Evolutionary conservation across 2,329 filamentous ascomycete species (phyloP), one percentile per base, ranked within the genome.

Genomic region (Falciphora oryzae): DNA sequence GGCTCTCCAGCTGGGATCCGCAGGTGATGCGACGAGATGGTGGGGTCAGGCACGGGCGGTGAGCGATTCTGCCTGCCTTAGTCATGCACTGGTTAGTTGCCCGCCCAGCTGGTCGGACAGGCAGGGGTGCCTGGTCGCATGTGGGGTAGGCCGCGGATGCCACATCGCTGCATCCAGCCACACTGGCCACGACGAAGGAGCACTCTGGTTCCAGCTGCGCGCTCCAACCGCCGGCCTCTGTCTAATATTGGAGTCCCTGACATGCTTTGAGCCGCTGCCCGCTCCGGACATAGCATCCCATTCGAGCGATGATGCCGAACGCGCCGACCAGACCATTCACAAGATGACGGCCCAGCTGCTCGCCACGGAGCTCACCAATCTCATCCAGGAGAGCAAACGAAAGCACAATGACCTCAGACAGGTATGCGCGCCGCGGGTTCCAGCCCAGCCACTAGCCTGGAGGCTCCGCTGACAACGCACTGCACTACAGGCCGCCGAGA

Each of bases 361-460:
- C 72, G 88, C 89, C 73, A 89, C 91, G 65, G 93, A 97, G 84
- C 86, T 97, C 75, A 86, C 89, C 73, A 96, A 92, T 79, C 86
- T 97, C 75, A 89, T 97, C 72, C 92, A 96, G 77, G 95, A 99
- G 81, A 95, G 93, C 75, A 98, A 96, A 79, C 87, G 94, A 72
- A 98, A 96, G 78, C 90, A 97, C 76, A 87, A 90, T 70, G 95
- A 98, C 72, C 83, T 99, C 63, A 88, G 91, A 80, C 91, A 90
- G 83, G 90, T 89, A 78, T 71, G 83, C 76, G 65, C 1, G 11
- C 16, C 31, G 58, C 29, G 13, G 60, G 0, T 10, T n/a, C 8
- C 53, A 31, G n/a, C 58, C 57, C 32, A 67, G 18, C 3, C 27
- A 35, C 16, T 59, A 35, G 29, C 60, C 0, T 7, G 6, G 44